Evolutionary conservation across 1,284 basidiomycete species (phyloP), one percentile per base, ranked within the genome.

Genomic region (Apiotrichum gamsii): DNA sequence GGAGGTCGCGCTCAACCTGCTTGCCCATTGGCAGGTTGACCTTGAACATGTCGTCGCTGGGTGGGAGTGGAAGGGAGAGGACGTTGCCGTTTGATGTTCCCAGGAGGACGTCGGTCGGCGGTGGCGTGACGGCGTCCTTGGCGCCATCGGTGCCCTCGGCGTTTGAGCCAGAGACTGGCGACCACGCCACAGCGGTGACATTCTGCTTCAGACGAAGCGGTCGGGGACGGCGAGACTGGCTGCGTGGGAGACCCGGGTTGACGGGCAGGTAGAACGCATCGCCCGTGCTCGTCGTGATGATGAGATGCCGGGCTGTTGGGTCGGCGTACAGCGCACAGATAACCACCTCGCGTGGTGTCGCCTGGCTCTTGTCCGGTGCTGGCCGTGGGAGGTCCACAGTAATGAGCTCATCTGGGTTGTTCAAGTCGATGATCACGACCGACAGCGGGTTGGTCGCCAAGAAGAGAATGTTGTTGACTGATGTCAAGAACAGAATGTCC

Each of bases 111-210:
- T 67, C 65, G 1, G 69, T 65, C 2, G 62, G 44, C 3, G 69
- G 60, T 15, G 67, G 60, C 5, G 62, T 61, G 31, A 28, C 25
- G 11, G 11, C 11, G 25, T 28, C 25, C 8, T 40, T 41, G 9
- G 38, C 31, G 45, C 36, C 28, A 25, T 35, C 25, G 30, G 39
- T 21, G 8, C 25, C 25, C 6, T 28, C 25, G 11, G 25, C 25
- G 25, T 28, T 28, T 1, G 41, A 24, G 9, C 39, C 32, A 3
- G 62, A 60, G 11, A 60, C 79, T n/a, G 84, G 75, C 61, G 91
- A 90, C 94, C 94, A 97, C 0, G 88, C 88, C n/a, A 96, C 78
- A 52, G 88, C 85, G 62, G 93, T 89, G 55, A 97, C 84, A 58
- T 88, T 77, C 75, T 91, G 86, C 65, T 89, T 85, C 67, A 93